Conservation (phyloP, 306 rosid species). For the Cyamopsis tetragonoloba region DNA sequence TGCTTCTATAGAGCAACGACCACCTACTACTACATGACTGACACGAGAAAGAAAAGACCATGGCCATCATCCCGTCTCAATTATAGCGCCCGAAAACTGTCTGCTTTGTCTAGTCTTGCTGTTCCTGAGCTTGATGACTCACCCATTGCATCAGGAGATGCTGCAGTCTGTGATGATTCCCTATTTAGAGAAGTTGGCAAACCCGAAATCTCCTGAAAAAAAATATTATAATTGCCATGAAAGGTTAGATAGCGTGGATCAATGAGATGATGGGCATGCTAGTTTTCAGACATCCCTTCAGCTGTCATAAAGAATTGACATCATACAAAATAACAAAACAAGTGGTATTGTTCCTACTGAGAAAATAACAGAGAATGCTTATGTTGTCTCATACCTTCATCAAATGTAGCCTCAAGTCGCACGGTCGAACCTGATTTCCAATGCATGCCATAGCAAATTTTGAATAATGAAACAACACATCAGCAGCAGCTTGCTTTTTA, state of each 20-base stretch:
- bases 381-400: conserved; percentile 77
- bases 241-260: conserved; percentile 6
- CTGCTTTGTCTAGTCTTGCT: conserved; percentile 68
- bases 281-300: conserved; percentile 8
- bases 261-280: not conserved
- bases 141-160: conserved; percentile 95
- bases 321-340: not conserved
- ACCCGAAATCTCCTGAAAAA: conserved; percentile 80
- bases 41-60: not conserved
- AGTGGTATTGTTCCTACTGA: not conserved
- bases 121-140: conserved; percentile 95
- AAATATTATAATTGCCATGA: not conserved
- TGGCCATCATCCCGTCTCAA: conserved; percentile 4
- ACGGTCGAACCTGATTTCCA: conserved; percentile 69
- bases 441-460: conserved; percentile 79
- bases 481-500: conserved; percentile 89
- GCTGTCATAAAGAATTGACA: not conserved
- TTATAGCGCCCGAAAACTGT: conserved; percentile 59
- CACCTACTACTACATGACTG: not conserved
- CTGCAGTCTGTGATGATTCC: conserved; percentile 60
- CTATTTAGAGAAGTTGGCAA: conserved; percentile 71
- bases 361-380: conserved; percentile 2
- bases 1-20: not conserved
- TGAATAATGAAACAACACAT: conserved; percentile 73
- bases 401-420: conserved; percentile 82